These are phyloP conservation scores for Exophiala dermatitidis DNA, from an alignment of 2,329 filamentous ascomycete species.

Conservation along the genomic window DNA sequence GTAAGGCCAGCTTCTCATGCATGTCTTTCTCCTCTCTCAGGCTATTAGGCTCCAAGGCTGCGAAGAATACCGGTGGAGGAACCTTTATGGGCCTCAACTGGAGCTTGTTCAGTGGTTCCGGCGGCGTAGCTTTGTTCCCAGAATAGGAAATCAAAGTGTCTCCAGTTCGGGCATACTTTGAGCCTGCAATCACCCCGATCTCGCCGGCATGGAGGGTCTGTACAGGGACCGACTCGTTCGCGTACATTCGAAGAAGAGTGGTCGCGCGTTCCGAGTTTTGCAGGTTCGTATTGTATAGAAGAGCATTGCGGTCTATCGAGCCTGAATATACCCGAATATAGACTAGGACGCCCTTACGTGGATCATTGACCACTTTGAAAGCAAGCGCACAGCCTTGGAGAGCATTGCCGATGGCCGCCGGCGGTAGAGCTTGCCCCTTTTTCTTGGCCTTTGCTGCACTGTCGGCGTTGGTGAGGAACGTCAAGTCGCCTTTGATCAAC, in stretches of 20 bases:
- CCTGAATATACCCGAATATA: conserved; percentile 92
- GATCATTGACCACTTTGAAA: conserved; percentile 92
- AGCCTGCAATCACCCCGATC: conserved; percentile 84
- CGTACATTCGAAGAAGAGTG: conserved; percentile 81
- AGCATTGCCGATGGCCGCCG: conserved; percentile 46
- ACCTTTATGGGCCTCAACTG: conserved; percentile 83
- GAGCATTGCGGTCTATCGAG: conserved; percentile 62
- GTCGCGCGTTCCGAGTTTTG: conserved; percentile 71
- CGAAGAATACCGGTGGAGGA: conserved; percentile 90
- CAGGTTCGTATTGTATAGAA: conserved; percentile 82
- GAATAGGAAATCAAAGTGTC: conserved; percentile 79
- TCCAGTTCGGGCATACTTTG: conserved; percentile 86
- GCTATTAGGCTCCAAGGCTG: conserved; percentile 79
- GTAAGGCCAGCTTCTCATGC: conserved; percentile 64
- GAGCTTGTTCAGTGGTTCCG: conserved; percentile 62
- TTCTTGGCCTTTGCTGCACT: conserved; percentile 34
- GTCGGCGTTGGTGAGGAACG: conserved; percentile 31
- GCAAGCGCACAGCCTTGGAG: conserved; percentile 63
- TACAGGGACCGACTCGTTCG: conserved; percentile 77
- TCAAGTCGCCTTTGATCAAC: conserved; percentile 42
- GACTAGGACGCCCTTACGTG: conserved; percentile 76
- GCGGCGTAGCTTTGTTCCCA: conserved; percentile 56
- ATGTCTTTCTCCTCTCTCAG: conserved; percentile 73
- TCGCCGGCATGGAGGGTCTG: conserved; percentile 74
- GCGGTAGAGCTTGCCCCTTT: conserved; percentile 31